Evolutionary conservation across 345 rosid species (phyloP), one percentile per base, ranked within the genome.

Genomic region (Populus tremula): DNA sequence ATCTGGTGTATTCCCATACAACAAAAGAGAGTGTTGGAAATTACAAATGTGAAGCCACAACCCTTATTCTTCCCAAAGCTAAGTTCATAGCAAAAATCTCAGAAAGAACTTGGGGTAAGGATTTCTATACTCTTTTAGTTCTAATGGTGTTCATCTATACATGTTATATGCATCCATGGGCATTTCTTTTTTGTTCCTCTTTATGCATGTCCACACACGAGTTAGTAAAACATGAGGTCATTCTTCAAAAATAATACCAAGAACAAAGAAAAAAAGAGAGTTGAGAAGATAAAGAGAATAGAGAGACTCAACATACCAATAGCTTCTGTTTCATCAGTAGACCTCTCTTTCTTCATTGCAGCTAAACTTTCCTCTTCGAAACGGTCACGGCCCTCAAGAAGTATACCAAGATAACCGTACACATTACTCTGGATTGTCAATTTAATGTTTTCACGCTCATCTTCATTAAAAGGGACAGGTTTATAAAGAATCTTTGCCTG

Each of bases 401-500:
- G 95, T 75, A 92, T 86, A 75, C 99, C 98, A 74, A 96, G 92
- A 87, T 94, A 96, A 50, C 91, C 89, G 77, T 94, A 96, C 31
- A 92, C 90, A 67, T 96, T 96, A 82, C 91, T 88, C 81, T 96
- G 99, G 85, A 94, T 92, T 65, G 86, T 89, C 77, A 89, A 73
- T 87, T 89, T 96, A 39, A 94, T 90, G 41, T 87, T 87, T 80
- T 94, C 99, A 63, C 91, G 90, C 81, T 96, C 98, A 75, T 92
- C 96, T 66, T 88, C 92, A 2, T 93, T 79, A 84, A 96, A 96
- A 49, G 99, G 98, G 65, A 87, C 66, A 33, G 85, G 89, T 83
- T 96, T 90, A 70, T 96, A 96, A 33, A 94, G 99, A 86, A 96
- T 91, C 85, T 91, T 96, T 62, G 98, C 99, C 99, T 96, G 90